Evolutionary conservation across 2,329 filamentous ascomycete genomes (phyloP), one percentile per base, ranked within the genome.

Genomic region (Colletotrichum spinosum): DNA sequence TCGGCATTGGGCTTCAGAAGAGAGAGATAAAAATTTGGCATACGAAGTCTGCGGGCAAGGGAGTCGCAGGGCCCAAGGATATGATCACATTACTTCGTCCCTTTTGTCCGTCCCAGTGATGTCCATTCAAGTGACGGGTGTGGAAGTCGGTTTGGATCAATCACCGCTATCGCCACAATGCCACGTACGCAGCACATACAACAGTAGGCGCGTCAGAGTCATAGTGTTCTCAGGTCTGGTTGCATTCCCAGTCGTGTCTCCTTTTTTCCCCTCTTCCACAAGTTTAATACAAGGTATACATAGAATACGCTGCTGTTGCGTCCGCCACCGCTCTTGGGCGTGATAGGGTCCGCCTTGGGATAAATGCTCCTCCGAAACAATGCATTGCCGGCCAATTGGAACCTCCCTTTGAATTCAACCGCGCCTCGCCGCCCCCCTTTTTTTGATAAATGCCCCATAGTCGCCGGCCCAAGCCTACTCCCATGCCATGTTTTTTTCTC

Each of bases 391-490:
- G 25, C 25, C 9, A 39, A 37, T 34, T 15, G 15, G 15, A 11
- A 13, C 48, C 12, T 17, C 17, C 35, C 13, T 11, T 42, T 9
- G 7, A 38, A 33, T 1, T 39, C 2, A 13, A 42, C 41, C 15
- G 35, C 13, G n/a, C 34, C 13, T 15, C 46, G 7, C 46, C 25
- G 12, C 17, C 44, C 9, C 11, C 33, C 11, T 37, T 11, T 41
- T 56, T 55, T 4, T 51, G 17, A 41, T 15, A 37, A 55, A 49
- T 42, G 45, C 45, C 46, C 57, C 37, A 42, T 17, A 34, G 34
- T 59, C 49, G 44, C 55, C 55, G 37, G 33, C 8, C 48, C 60
- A 35, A 8, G 8, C n/a, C 51, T 37, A 48, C 51, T 46, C 57
- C 57, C 17, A 46, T 46, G 15, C 42, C 42, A 13, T 13, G 2